Percentiles rank a stretch among this genome's conserved stretches.
These are phyloP conservation scores for Stentor roeselii DNA, from an alignment of 73 alveolate genomes.

Conservation along the genomic window DNA sequence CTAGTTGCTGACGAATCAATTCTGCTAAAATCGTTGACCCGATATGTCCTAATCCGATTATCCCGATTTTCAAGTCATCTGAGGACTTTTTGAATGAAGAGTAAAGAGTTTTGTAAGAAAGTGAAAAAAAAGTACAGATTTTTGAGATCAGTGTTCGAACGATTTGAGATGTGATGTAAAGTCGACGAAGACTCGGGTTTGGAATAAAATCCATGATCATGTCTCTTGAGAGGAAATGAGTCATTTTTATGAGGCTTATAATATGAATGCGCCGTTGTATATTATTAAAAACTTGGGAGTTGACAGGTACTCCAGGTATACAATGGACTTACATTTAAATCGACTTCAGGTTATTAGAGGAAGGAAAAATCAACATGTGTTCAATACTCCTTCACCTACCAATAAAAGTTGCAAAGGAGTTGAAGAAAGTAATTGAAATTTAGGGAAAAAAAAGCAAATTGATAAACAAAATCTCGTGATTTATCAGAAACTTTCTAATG, in stretches of 20 bases:
- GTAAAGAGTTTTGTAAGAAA: neutral
- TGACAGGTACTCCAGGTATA: too few species aligned
- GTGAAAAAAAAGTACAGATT: neutral
- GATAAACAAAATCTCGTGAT: too few species aligned
- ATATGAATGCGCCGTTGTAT: too few species aligned
- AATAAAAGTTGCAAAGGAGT: too few species aligned
- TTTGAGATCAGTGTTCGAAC: neutral
- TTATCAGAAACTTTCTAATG: too few species aligned
- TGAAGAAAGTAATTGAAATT: too few species aligned
- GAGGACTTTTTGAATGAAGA: neutral
- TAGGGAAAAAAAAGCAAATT: too few species aligned
- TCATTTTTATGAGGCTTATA: neutral
- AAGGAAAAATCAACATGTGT: too few species aligned
- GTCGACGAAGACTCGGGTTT: neutral
- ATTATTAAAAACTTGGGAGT: too few species aligned
- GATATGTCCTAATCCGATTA: constrained; percentile 19
- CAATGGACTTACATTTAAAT: too few species aligned
- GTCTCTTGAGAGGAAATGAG: neutral
- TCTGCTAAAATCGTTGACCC: constrained; percentile 6
- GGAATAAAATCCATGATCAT: neutral
- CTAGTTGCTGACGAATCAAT: neutral
- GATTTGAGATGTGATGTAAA: neutral
- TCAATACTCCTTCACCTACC: too few species aligned
- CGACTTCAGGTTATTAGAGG: too few species aligned
- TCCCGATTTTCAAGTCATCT: neutral